phyloP scores from a whole-genome alignment of 768 basidiomycete species.

The Nevesoporus exiguus region DNA sequence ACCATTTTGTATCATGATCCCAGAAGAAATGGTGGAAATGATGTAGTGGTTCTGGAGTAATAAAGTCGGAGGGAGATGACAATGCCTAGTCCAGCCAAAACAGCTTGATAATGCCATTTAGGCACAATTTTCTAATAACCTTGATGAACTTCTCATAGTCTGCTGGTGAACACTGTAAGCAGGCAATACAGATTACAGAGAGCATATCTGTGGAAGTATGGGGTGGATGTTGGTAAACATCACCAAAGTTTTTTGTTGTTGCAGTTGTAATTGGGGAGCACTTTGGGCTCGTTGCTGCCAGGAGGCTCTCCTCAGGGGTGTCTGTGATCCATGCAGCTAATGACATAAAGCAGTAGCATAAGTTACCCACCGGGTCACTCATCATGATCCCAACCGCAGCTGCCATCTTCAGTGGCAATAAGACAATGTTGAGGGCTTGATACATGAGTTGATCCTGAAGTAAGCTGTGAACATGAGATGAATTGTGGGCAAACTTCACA shows the following conservation, averaged over 20 bases:
- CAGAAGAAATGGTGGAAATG: slow-evolving; percentile 1
- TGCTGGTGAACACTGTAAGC: not conserved
- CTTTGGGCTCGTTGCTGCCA: not conserved
- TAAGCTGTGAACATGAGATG: not conserved
- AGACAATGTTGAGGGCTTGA: not conserved
- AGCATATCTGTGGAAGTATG: not conserved
- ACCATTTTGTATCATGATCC: slow-evolving; percentile 2
- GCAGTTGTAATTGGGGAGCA: not conserved
- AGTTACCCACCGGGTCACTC: not conserved
- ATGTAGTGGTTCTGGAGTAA: not conserved
- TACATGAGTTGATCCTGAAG: not conserved
- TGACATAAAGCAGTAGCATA: not conserved
- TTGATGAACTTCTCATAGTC: not conserved
- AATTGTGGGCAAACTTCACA: slow-evolving; percentile 8
- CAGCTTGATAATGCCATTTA: not conserved
- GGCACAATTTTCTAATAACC: not conserved
- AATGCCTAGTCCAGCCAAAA: not conserved
- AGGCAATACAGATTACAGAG: not conserved
- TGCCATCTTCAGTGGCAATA: not conserved
- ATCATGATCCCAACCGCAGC: not conserved
- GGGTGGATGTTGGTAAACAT: not conserved
- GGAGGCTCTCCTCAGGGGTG: not conserved
- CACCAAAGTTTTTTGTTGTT: not conserved
- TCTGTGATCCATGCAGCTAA: not conserved
- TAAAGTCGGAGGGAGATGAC: not conserved